Base-by-base conservation (phyloP, 2,329 filamentous ascomycete genomes). In the Paraconiothyrium brasiliense region DNA sequence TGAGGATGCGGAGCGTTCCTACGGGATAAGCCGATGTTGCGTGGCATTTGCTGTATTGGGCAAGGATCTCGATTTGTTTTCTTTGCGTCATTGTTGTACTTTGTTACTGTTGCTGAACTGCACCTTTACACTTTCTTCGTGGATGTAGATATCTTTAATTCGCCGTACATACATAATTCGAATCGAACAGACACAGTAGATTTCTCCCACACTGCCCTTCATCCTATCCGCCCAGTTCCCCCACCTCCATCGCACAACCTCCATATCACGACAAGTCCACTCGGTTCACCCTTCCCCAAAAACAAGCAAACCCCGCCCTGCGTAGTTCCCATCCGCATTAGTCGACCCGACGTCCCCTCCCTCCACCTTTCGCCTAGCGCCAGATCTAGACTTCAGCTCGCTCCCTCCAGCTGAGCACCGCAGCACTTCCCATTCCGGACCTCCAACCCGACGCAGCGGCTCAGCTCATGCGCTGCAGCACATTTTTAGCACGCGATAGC, bases 341-440 rank as follows among this genome's bases (percentile, higher is more conserved):
- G 27, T 51, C 3, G 39, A 4, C n/a, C 14, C 27, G 22, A 46
- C 47, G 47, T 49, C 32, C 13, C 47, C 47, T 10, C 5, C 27
- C 14, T 2, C 41, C 20, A 11, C 3, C 2, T 5, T 11, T 30
- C 22, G 52, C 41, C 35, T 57, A 57, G 55, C 55, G 55, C 22
- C 32, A 41, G 44, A 49, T 48, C 55, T 57, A 57, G 55, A 22
- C 22, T 57, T 57, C 55, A 57, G 55, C 55, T 57, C 46, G 20
- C 16, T 20, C 35, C 30, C 27, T 35, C 27, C 20, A 56, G 54
- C 54, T 56, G 54, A 56, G 11, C 22, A 30, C 4, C 27, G 4
- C 27, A 30, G 27, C 27, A 6, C 6, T 30, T 4, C 27, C 27
- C 27, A 30, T 4, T 20, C 20, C 20, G 20, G 20, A 20, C 20